These are phyloP conservation scores for Heterobasidion parviporum DNA, from an alignment of 1,284 basidiomycete species.

Conservation along the genomic window DNA sequence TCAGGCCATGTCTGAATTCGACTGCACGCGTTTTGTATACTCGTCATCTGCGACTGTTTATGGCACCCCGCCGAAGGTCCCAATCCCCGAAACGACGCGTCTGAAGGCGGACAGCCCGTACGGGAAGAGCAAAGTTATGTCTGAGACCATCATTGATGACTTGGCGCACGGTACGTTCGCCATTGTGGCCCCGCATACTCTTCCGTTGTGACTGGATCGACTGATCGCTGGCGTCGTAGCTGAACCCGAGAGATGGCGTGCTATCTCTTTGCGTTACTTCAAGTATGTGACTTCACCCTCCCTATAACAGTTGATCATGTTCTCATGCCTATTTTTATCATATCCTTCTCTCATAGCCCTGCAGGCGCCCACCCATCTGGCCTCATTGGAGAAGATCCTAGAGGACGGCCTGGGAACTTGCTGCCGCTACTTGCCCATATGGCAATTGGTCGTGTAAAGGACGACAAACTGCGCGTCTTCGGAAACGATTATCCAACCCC, in stretches of 20 bases:
- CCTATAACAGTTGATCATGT: neutral
- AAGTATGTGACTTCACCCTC: slow-evolving; percentile 52
- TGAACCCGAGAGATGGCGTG: slow-evolving; percentile 67
- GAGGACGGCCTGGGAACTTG: slow-evolving; percentile 91
- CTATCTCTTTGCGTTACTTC: slow-evolving; percentile 90
- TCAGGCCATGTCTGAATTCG: slow-evolving; percentile 80
- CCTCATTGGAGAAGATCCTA: slow-evolving; percentile 92
- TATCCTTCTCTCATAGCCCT: slow-evolving; percentile 46
- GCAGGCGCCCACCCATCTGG: slow-evolving; percentile 97
- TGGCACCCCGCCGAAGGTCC: slow-evolving; percentile 86
- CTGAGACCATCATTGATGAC: slow-evolving; percentile 87
- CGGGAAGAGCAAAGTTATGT: slow-evolving; percentile 93
- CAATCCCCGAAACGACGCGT: slow-evolving; percentile 91
- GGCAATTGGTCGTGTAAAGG: slow-evolving; percentile 85
- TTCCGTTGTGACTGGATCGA: neutral
- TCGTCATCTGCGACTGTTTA: slow-evolving; percentile 99
- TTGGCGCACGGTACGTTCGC: slow-evolving; percentile 63
- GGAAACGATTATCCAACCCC: slow-evolving; percentile 97
- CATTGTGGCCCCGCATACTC: neutral
- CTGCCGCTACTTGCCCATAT: slow-evolving; percentile 93
- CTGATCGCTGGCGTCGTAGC: slow-evolving; percentile 30
- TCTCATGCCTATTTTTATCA: slow-evolving; percentile 7
- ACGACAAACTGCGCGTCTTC: slow-evolving; percentile 83
- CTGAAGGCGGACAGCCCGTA: slow-evolving; percentile 90
- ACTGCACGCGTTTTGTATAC: slow-evolving; percentile 86